A percentile compares a stretch with the other conserved stretches of the same genome.
Conservation (phyloP, 371 early-diverging fungal species). For the Mortierella sp. region DNA sequence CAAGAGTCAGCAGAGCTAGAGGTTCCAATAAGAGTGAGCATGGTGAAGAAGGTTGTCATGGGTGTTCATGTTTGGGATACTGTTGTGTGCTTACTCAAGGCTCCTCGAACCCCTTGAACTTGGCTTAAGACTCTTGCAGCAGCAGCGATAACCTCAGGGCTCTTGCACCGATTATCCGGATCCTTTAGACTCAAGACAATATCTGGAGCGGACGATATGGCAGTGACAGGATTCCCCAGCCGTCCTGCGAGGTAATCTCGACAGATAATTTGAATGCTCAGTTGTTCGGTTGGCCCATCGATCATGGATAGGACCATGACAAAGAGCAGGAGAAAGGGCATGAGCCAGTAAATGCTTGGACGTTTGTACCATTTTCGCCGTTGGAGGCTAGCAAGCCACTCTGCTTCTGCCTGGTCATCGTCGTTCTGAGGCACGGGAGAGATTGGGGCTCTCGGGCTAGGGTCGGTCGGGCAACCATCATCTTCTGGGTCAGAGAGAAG, state of each 20-base stretch:
- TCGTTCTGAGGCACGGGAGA: background rate
- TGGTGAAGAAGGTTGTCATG: background rate
- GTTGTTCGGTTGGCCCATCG: conserved; percentile 8
- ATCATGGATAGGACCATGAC: background rate
- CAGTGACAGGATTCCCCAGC: background rate
- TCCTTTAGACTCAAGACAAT: no score
- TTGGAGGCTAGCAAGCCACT: conserved; percentile 16
- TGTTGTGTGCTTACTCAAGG: conserved; percentile 1
- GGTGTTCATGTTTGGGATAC: background rate
- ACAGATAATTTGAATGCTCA: conserved; percentile 24
- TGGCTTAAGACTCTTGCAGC: conserved; percentile 9
- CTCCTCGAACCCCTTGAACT: conserved; percentile 5
- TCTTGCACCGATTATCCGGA: conserved; percentile 12
- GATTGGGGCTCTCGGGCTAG: no score
- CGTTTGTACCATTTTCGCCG: conserved; percentile 17
- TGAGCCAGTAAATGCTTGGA: conserved; percentile 16
- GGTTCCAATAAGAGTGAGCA: background rate
- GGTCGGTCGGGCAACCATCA: no score
- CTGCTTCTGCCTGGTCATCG: conserved; percentile 7
- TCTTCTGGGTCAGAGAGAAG: no score
- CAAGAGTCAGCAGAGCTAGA: conserved; percentile 14
- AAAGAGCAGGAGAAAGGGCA: conserved; percentile 6
- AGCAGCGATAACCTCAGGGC: conserved; percentile 9
- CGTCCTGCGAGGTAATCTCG: conserved; percentile 6
- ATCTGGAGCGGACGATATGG: background rate